Conservation (phyloP, 2,329 filamentous ascomycete genomes). For the Penicillium sp. region DNA sequence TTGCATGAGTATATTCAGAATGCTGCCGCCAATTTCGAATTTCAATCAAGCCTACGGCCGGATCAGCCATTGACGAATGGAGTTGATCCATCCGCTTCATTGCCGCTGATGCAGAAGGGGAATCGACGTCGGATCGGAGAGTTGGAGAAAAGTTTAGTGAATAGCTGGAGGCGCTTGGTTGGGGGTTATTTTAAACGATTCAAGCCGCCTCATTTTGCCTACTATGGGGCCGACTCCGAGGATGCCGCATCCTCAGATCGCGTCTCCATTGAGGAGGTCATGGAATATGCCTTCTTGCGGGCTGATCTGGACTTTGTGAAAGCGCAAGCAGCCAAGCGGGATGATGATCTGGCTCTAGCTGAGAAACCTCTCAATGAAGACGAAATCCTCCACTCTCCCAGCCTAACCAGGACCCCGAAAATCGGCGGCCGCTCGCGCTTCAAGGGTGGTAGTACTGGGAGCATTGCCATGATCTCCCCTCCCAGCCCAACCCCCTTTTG, state of each 20-base stretch:
- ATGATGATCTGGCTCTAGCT: constrained; percentile 66
- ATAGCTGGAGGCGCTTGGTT: constrained; percentile 77
- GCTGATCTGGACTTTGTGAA: constrained; percentile 93
- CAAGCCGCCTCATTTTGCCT: constrained; percentile 73
- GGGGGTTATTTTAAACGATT: constrained; percentile 95
- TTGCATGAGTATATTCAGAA: constrained; percentile 88
- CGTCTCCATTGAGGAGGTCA: constrained; percentile 54
- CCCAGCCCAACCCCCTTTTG: constrained; percentile 91
- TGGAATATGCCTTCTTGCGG: constrained; percentile 90
- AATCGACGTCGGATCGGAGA: constrained; percentile 63
- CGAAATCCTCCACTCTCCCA: constrained; percentile 72
- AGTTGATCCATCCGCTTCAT: constrained; percentile 25
- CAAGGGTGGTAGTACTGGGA: constrained; percentile 91
- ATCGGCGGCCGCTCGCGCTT: constrained; percentile 80
- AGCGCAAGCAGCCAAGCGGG: constrained; percentile 80
- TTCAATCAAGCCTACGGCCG: constrained; percentile 70
- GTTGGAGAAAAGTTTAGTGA: constrained; percentile 70
- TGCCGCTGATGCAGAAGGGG: constrained; percentile 53
- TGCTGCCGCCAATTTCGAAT: constrained; percentile 71
- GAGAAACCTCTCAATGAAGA: constrained; percentile 81
- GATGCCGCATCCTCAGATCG: constrained; percentile 31
- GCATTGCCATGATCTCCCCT: constrained; percentile 85
- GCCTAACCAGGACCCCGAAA: constrained; percentile 41
- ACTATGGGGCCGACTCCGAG: constrained; percentile 31
- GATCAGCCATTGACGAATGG: constrained; percentile 16